A percentile compares a stretch with the other conserved stretches of the same genome.
phyloP scores from a whole-genome alignment of 352 stramenopile genomes.

The Globisporangium iwayamae region DNA sequence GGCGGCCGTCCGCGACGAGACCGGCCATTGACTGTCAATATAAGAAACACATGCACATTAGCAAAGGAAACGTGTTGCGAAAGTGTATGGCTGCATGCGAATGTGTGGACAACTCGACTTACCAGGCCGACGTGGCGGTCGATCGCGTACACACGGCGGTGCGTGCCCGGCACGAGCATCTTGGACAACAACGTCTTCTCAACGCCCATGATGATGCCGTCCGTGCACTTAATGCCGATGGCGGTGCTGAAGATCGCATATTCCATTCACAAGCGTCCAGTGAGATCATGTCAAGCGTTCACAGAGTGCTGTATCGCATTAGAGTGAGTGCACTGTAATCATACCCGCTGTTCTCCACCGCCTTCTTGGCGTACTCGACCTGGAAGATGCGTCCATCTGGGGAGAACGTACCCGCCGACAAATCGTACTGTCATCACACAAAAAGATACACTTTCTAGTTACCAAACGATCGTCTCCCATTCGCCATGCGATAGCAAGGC shows the following conservation, averaged over 20 bases:
- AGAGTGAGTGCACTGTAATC: background rate
- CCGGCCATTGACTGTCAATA: slow-evolving; percentile 92
- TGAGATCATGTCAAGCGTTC: background rate
- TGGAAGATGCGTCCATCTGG: slow-evolving; percentile 99
- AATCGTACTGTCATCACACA: slow-evolving; percentile 60
- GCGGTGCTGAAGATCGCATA: slow-evolving; percentile 72
- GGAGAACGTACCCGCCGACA: slow-evolving; percentile 93
- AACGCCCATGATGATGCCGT: slow-evolving; percentile 97
- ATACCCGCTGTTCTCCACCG: slow-evolving; percentile 95
- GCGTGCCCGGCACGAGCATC: slow-evolving; percentile 89
- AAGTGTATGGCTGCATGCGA: background rate
- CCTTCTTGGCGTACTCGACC: slow-evolving; percentile 98
- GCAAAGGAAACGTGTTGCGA: too few species aligned
- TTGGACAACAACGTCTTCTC: slow-evolving; percentile 95
- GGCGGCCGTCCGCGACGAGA: slow-evolving; percentile 93
- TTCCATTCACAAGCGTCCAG: background rate
- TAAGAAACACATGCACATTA: too few species aligned
- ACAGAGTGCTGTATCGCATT: background rate
- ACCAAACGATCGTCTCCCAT: background rate
- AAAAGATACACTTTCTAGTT: background rate
- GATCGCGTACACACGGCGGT: slow-evolving; percentile 87
- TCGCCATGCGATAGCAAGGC: background rate
- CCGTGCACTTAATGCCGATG: slow-evolving; percentile 96
- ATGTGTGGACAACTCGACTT: background rate
- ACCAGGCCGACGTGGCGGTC: slow-evolving; percentile 91